phyloP scores from a whole-genome alignment of 2,329 filamentous ascomycete species.

The Penicillium sp. region DNA sequence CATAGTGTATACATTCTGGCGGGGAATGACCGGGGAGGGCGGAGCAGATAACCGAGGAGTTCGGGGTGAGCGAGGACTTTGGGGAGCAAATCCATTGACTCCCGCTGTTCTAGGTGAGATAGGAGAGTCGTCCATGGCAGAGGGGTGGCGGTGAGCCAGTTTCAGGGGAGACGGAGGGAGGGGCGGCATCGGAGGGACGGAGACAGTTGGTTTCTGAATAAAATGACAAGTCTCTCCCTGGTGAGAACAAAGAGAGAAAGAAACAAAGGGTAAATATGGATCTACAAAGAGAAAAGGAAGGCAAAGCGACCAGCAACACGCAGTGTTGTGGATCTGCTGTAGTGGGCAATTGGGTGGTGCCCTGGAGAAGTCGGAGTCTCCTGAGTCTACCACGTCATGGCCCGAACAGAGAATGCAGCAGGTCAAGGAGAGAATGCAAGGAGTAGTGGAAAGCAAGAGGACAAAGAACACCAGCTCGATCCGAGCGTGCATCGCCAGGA shows the following conservation, averaged over 20 bases:
- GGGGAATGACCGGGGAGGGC: constrained; percentile 40
- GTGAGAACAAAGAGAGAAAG: not conserved
- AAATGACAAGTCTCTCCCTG: not conserved
- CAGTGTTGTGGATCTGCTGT: constrained; percentile 8
- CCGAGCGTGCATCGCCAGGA: too few species aligned
- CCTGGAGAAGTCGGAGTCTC: constrained; percentile 1
- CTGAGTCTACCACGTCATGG: constrained; percentile 6
- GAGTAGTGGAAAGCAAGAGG: constrained; percentile 5
- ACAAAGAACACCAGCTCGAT: too few species aligned
- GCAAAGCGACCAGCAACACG: constrained; percentile 8
- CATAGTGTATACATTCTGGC: constrained; percentile 37
- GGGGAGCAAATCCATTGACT: constrained; percentile 31
- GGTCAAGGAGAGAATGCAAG: not conserved
- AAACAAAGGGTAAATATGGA: not conserved
- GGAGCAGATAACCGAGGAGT: constrained; percentile 39
- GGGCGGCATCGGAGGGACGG: constrained; percentile 27
- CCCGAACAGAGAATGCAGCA: constrained; percentile 3
- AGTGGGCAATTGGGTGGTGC: too few species aligned
- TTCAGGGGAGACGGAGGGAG: constrained; percentile 37
- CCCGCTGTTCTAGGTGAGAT: constrained; percentile 34
- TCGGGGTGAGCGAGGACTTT: constrained; percentile 35
- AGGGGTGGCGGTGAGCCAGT: constrained; percentile 41
- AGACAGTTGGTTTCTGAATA: constrained; percentile 3
- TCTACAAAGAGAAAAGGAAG: constrained; percentile 5
- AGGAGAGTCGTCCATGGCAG: constrained; percentile 38